Evolutionary conservation across 208 protist species (phyloP).

Genomic region (Phytomonas serpens): DNA sequence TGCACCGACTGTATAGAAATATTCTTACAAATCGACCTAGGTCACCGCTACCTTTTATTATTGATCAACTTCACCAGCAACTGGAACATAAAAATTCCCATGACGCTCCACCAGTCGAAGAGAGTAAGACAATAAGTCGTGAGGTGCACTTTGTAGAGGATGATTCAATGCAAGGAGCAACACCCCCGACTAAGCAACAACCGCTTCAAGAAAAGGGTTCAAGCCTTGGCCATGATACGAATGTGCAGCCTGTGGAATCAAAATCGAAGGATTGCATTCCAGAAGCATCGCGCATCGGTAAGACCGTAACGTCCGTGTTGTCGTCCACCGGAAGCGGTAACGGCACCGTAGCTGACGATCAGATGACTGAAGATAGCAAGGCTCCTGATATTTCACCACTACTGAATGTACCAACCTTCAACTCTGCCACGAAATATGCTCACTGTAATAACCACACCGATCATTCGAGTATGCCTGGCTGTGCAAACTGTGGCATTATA

Average conservation of each 20-base stretch:
- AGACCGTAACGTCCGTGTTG: not conserved
- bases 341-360: not conserved
- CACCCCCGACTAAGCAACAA: not conserved
- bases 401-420: not conserved
- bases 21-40: not conserved
- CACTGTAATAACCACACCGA: not conserved
- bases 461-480: not conserved
- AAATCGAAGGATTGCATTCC: not conserved
- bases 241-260: not conserved
- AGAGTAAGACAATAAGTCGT: not conserved
- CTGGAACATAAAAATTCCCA: not conserved
- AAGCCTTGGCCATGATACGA: not conserved
- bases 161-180: not conserved
- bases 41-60: not conserved
- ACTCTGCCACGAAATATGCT: not conserved
- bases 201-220: not conserved
- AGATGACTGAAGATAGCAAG: not conserved
- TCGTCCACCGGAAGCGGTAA: not conserved
- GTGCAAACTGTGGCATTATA: not conserved
- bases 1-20: conserved; percentile 1
- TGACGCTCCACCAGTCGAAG: not conserved
- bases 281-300: not conserved
- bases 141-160: not conserved
- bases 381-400: not conserved
- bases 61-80: not conserved